Evolutionary conservation across 495 filamentous ascomycete genomes (phyloP).

Genomic region (Penicillium pulvis): DNA sequence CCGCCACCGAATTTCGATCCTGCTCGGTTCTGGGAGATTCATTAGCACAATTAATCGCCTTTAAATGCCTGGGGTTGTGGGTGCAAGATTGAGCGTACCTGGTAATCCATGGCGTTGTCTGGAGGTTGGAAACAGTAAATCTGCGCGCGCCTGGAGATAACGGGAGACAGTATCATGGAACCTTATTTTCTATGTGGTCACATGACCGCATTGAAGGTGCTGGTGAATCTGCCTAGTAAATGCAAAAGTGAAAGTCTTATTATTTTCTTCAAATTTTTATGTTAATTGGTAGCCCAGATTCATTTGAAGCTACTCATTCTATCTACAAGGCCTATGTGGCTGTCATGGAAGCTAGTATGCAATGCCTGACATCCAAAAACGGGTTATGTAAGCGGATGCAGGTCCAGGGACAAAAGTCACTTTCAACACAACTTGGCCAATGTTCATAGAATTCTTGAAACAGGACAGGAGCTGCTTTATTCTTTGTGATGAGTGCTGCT

Average conservation of each 20-base stretch:
- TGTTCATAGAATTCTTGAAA: not conserved
- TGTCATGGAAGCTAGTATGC: not conserved
- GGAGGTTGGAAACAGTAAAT: slow-evolving; percentile 20
- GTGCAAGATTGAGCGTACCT: slow-evolving; percentile 39
- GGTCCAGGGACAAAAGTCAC: slow-evolving; percentile 1
- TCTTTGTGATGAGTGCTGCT: slow-evolving; percentile 14
- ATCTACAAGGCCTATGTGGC: no score
- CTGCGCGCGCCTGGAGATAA: slow-evolving; percentile 17
- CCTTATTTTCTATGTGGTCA: not conserved
- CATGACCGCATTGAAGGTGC: not conserved
- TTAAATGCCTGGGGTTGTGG: not conserved
- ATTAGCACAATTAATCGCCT: slow-evolving; percentile 8
- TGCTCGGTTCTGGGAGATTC: slow-evolving; percentile 74
- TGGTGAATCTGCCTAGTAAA: not conserved
- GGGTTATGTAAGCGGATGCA: slow-evolving; percentile 32
- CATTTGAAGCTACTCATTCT: no score
- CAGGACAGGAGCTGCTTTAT: not conserved
- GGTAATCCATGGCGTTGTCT: slow-evolving; percentile 56
- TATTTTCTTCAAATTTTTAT: not conserved
- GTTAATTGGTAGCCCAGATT: no score
- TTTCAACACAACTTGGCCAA: not conserved
- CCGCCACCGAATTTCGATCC: slow-evolving; percentile 98
- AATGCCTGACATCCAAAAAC: not conserved
- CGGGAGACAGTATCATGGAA: slow-evolving; percentile 3
- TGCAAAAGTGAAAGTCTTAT: not conserved